Base-by-base conservation (phyloP, 2,329 filamentous ascomycete species). In the Coniochaeta hoffmannii region DNA sequence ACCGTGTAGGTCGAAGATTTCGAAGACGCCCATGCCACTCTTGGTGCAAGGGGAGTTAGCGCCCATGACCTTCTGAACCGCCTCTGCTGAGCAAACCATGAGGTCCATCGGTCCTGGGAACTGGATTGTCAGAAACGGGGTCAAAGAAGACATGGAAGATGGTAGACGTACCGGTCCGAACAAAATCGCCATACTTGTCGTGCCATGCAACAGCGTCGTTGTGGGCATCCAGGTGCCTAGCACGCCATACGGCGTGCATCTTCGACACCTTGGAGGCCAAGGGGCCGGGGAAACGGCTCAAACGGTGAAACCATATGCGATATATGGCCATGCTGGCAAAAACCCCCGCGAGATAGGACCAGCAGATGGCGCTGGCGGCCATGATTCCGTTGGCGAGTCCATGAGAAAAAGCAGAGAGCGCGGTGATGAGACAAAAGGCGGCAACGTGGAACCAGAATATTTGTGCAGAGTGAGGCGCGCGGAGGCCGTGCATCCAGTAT, bases 281-380 rank as follows among this genome's bases (percentile, higher is more conserved):
- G 2, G 52, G 52, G 4, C 52, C 52, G 11, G 52, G 52, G 26
- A 53, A 53, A 3, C 35, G 52, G 10, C 35, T 28, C n/a, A 53
- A 22, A 2, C 32, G 52, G 17, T 53, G 52, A 24, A 53, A 53
- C 24, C 44, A 38, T 24, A 44, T n/a, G 15, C 52, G 32, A 22
- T 61, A 61, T 24, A 59, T 32, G 15, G 53, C 28, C 28, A 59
- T 56, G 53, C 59, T 61, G 11, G 34, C 24, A 19, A 41, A 57
- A 1, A 59, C 15, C 28, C 32, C 32, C 6, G 32, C 52, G 17
- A 53, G 46, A 15, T 50, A 50, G 3, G 46, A 50, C 12, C 46
- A 24, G 22, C 22, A 17, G 14, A 50, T 4, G 2, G 26, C 46
- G 5, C 9, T 15, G 3, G 46, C 46, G 14, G 26, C 26, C 46